phyloP scores from a whole-genome alignment of 371 early-diverging fungal genomes.

The Syncephalastrum racemosum region DNA sequence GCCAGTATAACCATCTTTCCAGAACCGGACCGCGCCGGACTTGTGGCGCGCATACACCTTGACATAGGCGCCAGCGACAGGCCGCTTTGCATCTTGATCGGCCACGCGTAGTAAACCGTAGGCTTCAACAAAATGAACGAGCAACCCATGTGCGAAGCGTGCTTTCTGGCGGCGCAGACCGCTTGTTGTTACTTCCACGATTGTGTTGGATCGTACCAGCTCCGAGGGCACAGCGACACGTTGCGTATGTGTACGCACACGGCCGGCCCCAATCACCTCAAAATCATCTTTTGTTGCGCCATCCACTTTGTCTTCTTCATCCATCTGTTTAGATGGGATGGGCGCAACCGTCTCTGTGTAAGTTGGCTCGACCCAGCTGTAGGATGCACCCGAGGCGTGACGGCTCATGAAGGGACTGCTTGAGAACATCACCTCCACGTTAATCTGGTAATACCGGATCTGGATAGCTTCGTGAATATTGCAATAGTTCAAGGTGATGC shows the following conservation, averaged over 20 bases:
- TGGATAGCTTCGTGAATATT: slow-evolving; percentile 36
- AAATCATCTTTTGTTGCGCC: slow-evolving; percentile 24
- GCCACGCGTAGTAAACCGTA: slow-evolving; percentile 53
- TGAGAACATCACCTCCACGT: slow-evolving; percentile 66
- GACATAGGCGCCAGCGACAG: slow-evolving; percentile 57
- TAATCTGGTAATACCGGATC: slow-evolving; percentile 56
- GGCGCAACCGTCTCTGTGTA: too few relatives aligned
- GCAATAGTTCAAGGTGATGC: slow-evolving; percentile 26
- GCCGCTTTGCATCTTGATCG: slow-evolving; percentile 27
- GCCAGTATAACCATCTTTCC: slow-evolving; percentile 68
- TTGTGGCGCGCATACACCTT: slow-evolving; percentile 59
- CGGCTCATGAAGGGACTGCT: slow-evolving; percentile 39
- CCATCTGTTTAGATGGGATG: too few relatives aligned
- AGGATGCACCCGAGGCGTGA: slow-evolving; percentile 10
- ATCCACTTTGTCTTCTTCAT: slow-evolving; percentile 3
- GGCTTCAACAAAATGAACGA: slow-evolving; percentile 45
- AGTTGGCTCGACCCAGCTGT: slow-evolving; percentile 37
- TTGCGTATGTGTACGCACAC: slow-evolving; percentile 4
- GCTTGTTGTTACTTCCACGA: slow-evolving; percentile 29
- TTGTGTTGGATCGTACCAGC: slow-evolving; percentile 17
- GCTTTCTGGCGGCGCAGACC: slow-evolving; percentile 36
- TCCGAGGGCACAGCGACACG: slow-evolving; percentile 1
- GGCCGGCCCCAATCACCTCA: slow-evolving; percentile 36
- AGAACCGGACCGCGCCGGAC: slow-evolving; percentile 36
- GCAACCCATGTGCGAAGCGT: slow-evolving; percentile 46